These are phyloP conservation scores for Fusarium brachygibbosum DNA, from an alignment of 2,329 filamentous ascomycete genomes.

Conservation along the genomic window DNA sequence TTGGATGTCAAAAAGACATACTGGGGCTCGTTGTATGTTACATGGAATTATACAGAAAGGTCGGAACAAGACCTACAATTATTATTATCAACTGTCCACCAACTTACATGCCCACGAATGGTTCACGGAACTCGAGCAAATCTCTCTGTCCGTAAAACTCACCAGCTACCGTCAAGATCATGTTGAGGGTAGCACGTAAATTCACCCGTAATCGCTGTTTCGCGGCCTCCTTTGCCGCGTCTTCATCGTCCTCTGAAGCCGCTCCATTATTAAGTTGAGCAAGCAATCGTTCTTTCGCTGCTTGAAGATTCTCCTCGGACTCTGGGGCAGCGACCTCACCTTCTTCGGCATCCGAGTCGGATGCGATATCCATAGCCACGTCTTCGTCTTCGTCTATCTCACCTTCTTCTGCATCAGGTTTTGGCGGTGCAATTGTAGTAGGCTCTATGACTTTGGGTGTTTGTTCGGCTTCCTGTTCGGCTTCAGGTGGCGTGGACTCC, in stretches of 20 bases:
- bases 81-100: constrained; percentile 5
- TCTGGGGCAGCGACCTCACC: constrained; percentile 49
- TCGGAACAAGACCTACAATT: constrained; percentile 26
- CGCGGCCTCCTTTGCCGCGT: constrained; percentile 47
- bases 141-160: constrained; percentile 93
- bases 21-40: constrained; percentile 32
- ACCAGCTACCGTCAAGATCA: constrained; percentile 89
- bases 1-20: constrained; percentile 16
- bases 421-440: background rate
- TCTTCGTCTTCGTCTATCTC: constrained; percentile 52
- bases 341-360: constrained; percentile 55
- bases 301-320: constrained; percentile 58
- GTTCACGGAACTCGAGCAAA: constrained; percentile 79
- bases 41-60: constrained; percentile 30
- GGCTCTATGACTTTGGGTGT: background rate
- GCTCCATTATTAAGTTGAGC: constrained; percentile 56
- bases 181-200: constrained; percentile 83
- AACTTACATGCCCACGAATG: constrained; percentile 63
- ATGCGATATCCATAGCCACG: constrained; percentile 60
- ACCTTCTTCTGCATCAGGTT: constrained; percentile 44
- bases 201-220: constrained; percentile 60
- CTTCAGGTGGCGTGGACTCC: constrained; percentile 7
- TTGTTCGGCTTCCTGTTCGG: constrained; percentile 26
- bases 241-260: constrained; percentile 46
- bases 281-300: constrained; percentile 64